Percentiles rank a stretch among this genome's conserved stretches.
Evolutionary conservation across 148 eudicot genomes (phyloP).

Genomic region (Rhododendron ferrugineum): DNA sequence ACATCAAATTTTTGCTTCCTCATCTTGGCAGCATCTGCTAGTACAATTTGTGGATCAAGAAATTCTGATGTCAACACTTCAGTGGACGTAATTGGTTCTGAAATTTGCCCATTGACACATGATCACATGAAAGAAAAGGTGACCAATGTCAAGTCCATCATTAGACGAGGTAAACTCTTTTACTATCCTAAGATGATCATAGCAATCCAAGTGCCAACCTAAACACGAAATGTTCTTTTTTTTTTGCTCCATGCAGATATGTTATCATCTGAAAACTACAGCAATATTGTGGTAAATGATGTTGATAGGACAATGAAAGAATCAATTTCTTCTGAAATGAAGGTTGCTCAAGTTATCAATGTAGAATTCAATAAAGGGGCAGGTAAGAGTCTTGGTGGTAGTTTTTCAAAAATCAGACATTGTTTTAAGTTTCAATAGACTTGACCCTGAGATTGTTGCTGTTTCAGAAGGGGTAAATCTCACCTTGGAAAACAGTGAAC

Average conservation of each 20-base stretch:
- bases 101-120: constrained; percentile 2
- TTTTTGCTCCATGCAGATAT: background rate
- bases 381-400: constrained; percentile 6
- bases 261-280: background rate
- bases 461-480: constrained; percentile 10
- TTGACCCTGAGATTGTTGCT: background rate
- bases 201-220: background rate
- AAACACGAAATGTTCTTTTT: background rate
- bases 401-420: background rate
- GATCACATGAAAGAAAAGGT: background rate
- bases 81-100: constrained; percentile 1
- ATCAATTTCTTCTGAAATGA: background rate
- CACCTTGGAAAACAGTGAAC: constrained; percentile 6
- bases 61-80: constrained; percentile 7
- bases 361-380: constrained; percentile 1
- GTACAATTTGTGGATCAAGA: constrained; percentile 6
- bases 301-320: constrained; percentile 9
- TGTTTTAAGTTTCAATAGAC: background rate
- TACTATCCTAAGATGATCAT: background rate
- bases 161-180: constrained; percentile 13
- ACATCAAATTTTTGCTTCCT: constrained; percentile 6
- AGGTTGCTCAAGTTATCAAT: background rate
- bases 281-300: background rate
- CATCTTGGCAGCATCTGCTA: constrained; percentile 13
- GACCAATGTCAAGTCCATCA: background rate